Evolutionary conservation across 2,329 filamentous ascomycete genomes (phyloP).

Genomic region (Hypoxylon sp.): DNA sequence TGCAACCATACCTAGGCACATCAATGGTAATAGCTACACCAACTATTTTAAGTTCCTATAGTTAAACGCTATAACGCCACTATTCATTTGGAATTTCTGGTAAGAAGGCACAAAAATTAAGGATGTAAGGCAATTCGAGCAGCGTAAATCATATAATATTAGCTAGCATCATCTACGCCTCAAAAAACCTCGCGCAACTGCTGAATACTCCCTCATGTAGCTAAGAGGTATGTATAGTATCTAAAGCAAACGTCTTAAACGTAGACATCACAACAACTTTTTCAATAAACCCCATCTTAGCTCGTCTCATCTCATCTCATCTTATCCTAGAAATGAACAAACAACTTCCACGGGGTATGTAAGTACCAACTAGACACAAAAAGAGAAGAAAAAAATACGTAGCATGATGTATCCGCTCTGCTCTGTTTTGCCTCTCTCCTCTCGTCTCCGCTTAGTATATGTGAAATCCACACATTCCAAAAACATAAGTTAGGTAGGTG

Average conservation of each 20-base stretch:
- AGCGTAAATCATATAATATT: background rate
- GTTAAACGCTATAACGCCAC: too few relatives aligned
- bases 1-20: too few relatives aligned
- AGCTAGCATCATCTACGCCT: background rate
- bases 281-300: background rate
- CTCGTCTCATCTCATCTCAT: background rate
- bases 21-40: too few relatives aligned
- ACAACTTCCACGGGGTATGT: conserved; percentile 30
- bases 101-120: background rate
- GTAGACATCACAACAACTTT: background rate
- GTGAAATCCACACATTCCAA: background rate
- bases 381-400: conserved; percentile 16
- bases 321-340: conserved; percentile 7
- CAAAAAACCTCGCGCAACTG: background rate
- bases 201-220: background rate
- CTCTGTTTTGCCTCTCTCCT: background rate
- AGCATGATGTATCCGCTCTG: conserved; percentile 6
- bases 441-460: background rate
- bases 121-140: background rate
- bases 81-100: too few relatives aligned
- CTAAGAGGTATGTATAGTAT: background rate
- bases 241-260: background rate
- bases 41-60: too few relatives aligned
- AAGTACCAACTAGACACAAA: conserved; percentile 18
- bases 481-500: background rate